Evolutionary conservation across 2,329 filamentous ascomycete species (phyloP).

Genomic region (Elsinoe arachidis): DNA sequence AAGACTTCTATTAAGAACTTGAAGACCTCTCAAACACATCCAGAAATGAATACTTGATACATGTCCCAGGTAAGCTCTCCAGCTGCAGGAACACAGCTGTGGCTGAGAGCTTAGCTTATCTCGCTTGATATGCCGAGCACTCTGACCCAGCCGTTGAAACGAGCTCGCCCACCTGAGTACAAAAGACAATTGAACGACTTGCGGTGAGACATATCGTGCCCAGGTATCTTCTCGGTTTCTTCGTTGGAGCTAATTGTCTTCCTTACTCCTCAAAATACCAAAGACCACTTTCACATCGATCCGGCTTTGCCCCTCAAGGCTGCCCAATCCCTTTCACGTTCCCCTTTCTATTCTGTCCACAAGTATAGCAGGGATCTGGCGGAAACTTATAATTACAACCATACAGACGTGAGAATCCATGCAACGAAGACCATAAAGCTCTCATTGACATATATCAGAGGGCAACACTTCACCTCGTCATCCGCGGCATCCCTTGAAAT

Average conservation of each 20-base stretch:
- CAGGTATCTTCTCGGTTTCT: background rate
- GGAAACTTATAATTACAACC: too few species aligned
- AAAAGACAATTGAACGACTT: constrained; percentile 12
- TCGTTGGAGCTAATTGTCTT: background rate
- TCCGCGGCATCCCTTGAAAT: background rate
- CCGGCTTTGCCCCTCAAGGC: background rate
- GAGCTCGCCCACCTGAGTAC: constrained; percentile 8
- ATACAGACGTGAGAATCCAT: too few species aligned
- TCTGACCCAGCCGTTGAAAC: constrained; percentile 9
- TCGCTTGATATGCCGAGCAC: constrained; percentile 7
- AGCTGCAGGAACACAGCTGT: background rate
- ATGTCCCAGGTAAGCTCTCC: background rate
- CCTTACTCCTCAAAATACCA: background rate
- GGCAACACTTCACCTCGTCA: too few species aligned
- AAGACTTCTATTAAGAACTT: too few species aligned
- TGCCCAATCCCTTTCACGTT: background rate
- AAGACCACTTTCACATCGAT: background rate
- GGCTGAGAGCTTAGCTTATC: constrained; percentile 11
- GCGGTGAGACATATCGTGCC: constrained; percentile 11
- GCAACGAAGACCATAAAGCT: too few species aligned
- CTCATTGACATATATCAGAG: too few species aligned
- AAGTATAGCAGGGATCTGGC: too few species aligned
- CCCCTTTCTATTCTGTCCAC: too few species aligned
- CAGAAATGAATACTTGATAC: too few species aligned
- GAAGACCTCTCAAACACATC: too few species aligned